Conservation (phyloP, 768 basidiomycete species). For the Crucibulum laeve region DNA sequence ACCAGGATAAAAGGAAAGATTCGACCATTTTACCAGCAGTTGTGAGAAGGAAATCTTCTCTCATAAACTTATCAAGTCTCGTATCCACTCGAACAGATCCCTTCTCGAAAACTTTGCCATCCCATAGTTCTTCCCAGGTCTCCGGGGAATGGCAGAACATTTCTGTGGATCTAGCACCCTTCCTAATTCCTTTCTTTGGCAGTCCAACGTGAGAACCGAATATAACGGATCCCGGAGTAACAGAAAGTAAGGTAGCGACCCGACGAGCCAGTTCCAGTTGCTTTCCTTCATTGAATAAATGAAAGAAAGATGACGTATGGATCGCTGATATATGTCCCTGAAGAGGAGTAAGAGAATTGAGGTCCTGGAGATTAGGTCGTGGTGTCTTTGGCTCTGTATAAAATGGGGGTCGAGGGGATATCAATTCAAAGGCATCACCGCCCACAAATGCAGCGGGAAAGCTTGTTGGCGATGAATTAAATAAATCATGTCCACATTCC, state of each 20-base stretch:
- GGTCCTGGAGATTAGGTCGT: slow-evolving; percentile 7
- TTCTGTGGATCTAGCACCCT: slow-evolving; percentile 5
- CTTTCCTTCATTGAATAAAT: slow-evolving; percentile 27
- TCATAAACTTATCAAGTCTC: slow-evolving; percentile 8
- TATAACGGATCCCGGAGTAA: slow-evolving; percentile 25
- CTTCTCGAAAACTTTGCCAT: slow-evolving; percentile 25
- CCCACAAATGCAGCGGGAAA: slow-evolving; percentile 53
- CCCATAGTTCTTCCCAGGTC: slow-evolving; percentile 29
- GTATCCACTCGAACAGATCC: slow-evolving; percentile 20
- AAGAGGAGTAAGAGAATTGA: slow-evolving; percentile 22
- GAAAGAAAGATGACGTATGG: slow-evolving; percentile 30
- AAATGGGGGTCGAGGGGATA: slow-evolving; percentile 22
- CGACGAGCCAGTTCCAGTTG: slow-evolving; percentile 24
- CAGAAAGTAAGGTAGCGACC: slow-evolving; percentile 27
- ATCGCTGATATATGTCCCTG: slow-evolving; percentile 45
- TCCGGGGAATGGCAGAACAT: slow-evolving; percentile 36
- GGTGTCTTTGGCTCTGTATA: not conserved
- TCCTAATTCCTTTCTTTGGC: slow-evolving; percentile 23
- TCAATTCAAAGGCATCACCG: slow-evolving; percentile 48
- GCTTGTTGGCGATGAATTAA: slow-evolving; percentile 42
- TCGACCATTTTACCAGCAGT: slow-evolving; percentile 3
- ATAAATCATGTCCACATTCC: slow-evolving; percentile 59
- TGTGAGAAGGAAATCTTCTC: slow-evolving; percentile 2
- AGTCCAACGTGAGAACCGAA: slow-evolving; percentile 31
- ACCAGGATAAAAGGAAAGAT: slow-evolving; percentile 13